Evolutionary conservation across 2,329 filamentous ascomycete genomes (phyloP), one percentile per base, ranked within the genome.

Genomic region (Hypoxylon sp.): DNA sequence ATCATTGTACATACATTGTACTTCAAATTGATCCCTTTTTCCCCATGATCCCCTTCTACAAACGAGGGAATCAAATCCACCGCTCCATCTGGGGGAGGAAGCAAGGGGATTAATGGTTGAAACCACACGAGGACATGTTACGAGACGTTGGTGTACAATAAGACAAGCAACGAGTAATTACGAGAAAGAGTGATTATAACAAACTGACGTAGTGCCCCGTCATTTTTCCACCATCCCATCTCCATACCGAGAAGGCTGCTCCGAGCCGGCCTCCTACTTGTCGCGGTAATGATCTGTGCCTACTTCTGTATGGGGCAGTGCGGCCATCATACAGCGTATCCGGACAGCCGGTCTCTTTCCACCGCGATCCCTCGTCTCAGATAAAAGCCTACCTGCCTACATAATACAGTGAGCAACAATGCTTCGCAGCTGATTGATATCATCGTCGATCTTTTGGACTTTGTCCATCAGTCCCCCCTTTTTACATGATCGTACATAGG

Each of bases 261-360:
- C 46, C 45, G 50, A 35, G 38, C 20, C 35, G 34, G 9, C 26
- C 53, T 48, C 56, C 53, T 59, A 36, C 56, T 59, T n/a, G 37
- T 48, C 56, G 31, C 53, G 45, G 56, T 26, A 59, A 54, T 57
- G 56, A 59, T 59, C 41, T 46, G n/a, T n/a, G 9, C 21, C 21
- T 25, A 25, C 9, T 25, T 9, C 9, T 31, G 32, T 20, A 16
- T 43, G 21, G 26, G 20, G 26, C 30, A 23, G 50, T 53, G 44
- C 38, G n/a, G 38, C 29, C 30, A 20, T 48, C 40, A 40, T 30
- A 30, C 30, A 25, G 21, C 6, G n/a, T 49, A 45, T 49, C 41
- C 36, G 26, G 41, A 44, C 35, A 42, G 23, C 26, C 44, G 34
- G 25, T 11, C n/a, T 25, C 20, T 34, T 17, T 15, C 20, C 46